phyloP scores from a whole-genome alignment of 1,284 basidiomycete species.

The Heliocybe sulcata region DNA sequence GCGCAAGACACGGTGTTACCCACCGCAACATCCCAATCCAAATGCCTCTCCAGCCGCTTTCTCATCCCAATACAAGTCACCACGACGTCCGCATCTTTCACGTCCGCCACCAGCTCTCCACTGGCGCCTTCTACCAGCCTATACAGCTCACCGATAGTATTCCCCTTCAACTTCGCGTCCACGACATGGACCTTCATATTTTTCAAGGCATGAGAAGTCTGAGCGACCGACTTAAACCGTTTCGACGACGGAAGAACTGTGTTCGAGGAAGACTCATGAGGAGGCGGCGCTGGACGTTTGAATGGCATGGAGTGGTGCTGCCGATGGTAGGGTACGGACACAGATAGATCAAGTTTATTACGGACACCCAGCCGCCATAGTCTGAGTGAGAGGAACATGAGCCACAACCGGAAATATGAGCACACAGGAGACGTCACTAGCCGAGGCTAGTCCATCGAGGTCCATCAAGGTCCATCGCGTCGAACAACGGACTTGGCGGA shows the following conservation, averaged over 20 bases:
- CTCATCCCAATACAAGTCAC: conserved; percentile 60
- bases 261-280: not conserved
- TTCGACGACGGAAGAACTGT: not conserved
- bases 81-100: conserved; percentile 53
- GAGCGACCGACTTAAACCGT: not conserved
- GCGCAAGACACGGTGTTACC: conserved; percentile 21
- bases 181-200: conserved; percentile 43
- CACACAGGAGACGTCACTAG: no score
- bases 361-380: no score
- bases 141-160: conserved; percentile 37
- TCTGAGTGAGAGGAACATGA: no score
- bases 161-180: conserved; percentile 47
- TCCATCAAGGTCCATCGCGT: no score
- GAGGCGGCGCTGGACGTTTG: conserved; percentile 1
- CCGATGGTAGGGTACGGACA: not conserved
- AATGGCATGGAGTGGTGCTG: not conserved
- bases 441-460: no score
- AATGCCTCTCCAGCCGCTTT: conserved; percentile 59
- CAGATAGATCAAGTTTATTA: no score
- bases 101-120: conserved; percentile 28
- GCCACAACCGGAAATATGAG: no score
- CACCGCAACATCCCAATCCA: conserved; percentile 57
- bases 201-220: conserved; percentile 7
- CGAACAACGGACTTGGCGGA: no score
- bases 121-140: conserved; percentile 35